Conservation (phyloP, 345 rosid genomes). For the Populus simonii region DNA sequence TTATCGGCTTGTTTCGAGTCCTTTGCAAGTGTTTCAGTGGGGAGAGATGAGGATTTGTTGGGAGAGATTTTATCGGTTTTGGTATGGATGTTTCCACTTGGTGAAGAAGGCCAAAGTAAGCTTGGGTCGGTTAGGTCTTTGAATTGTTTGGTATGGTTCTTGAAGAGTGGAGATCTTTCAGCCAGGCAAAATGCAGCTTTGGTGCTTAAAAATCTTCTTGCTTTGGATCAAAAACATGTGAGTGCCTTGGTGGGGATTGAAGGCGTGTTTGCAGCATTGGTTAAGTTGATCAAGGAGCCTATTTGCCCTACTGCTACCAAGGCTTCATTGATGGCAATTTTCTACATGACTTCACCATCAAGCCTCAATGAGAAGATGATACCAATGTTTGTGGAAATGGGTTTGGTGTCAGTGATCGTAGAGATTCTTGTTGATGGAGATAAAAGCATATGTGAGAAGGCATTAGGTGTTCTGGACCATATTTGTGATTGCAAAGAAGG, state of each 20-base stretch:
- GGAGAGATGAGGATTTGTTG: constrained; percentile 19
- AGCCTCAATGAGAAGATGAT: background rate
- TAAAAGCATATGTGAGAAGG: constrained; percentile 34
- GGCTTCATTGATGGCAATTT: constrained; percentile 26
- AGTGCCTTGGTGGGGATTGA: constrained; percentile 5
- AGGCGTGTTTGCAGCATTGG: constrained; percentile 23
- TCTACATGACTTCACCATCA: constrained; percentile 19
- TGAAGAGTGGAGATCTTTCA: constrained; percentile 28
- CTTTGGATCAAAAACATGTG: constrained; percentile 2
- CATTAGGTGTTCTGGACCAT: constrained; percentile 29
- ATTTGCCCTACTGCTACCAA: constrained; percentile 31
- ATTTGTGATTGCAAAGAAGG: constrained; percentile 29
- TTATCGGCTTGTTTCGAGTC: constrained; percentile 28
- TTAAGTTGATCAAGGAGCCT: constrained; percentile 27
- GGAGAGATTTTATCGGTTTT: constrained; percentile 28
- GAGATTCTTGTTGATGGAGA: constrained; percentile 35
- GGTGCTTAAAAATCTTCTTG: constrained; percentile 26
- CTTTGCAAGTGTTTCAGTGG: constrained; percentile 16
- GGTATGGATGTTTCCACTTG: constrained; percentile 26
- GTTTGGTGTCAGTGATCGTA: constrained; percentile 21
- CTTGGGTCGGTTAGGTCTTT: constrained; percentile 26
- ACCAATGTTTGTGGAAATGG: constrained; percentile 20
- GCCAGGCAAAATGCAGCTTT: constrained; percentile 26
- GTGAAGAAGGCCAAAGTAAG: constrained; percentile 20
- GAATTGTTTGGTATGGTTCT: constrained; percentile 21